Evolutionary conservation across 2,329 filamentous ascomycete genomes (phyloP).

Genomic region (Botrytis medusae): DNA sequence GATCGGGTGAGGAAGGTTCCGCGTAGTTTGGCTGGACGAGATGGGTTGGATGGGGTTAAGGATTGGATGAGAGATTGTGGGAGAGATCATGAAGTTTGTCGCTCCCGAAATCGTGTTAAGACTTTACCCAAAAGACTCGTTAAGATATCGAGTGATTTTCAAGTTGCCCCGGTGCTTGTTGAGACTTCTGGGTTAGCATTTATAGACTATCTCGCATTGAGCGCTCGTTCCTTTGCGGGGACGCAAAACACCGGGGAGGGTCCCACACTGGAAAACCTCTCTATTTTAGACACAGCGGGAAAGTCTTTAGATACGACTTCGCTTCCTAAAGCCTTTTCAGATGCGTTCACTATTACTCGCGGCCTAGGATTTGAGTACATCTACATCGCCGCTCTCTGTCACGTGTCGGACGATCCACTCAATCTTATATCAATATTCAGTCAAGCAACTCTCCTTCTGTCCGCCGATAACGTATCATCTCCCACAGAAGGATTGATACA

Average conservation of each 20-base stretch:
- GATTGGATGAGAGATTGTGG: neutral
- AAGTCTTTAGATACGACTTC: neutral
- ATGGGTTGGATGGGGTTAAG: neutral
- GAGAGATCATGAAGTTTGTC: neutral
- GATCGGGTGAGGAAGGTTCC: neutral
- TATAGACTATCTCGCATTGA: neutral
- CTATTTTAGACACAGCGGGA: neutral
- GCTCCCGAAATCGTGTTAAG: accelerated
- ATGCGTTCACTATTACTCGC: neutral
- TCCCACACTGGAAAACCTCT: neutral
- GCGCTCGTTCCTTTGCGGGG: neutral
- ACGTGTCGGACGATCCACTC: neutral
- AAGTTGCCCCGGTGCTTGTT: neutral
- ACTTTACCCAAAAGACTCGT: neutral
- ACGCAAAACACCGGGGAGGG: too few relatives aligned
- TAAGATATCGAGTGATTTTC: neutral
- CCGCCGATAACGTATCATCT: neutral
- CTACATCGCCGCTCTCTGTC: neutral
- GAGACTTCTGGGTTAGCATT: neutral
- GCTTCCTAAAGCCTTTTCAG: neutral
- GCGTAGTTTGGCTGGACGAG: neutral
- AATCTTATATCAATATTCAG: neutral
- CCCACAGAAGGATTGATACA: neutral
- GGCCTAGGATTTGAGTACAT: neutral
- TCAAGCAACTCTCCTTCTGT: neutral